Conservation (phyloP, 345 rosid species). For the Dipteronia dyeriana region DNA sequence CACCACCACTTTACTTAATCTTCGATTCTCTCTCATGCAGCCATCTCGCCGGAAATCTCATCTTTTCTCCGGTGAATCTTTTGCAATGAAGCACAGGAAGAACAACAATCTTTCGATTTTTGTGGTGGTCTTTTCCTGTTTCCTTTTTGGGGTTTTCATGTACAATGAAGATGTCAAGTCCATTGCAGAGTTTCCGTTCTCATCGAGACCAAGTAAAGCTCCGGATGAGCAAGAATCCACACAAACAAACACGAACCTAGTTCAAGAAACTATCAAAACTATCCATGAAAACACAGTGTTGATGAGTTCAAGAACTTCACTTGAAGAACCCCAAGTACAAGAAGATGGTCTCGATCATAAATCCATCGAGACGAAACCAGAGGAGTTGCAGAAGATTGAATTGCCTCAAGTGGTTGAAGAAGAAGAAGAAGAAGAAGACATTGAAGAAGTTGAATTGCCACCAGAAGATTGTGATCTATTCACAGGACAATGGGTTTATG, state of each 20-base stretch:
- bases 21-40: constrained; percentile 42
- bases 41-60: constrained; percentile 40
- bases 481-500: constrained; percentile 81
- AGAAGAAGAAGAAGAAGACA: constrained; percentile 41
- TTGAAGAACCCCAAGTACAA: constrained; percentile 32
- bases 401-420: constrained; percentile 7
- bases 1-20: constrained; percentile 1
- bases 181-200: constrained; percentile 74
- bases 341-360: constrained; percentile 18
- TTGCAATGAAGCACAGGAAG: constrained; percentile 68
- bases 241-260: constrained; percentile 17
- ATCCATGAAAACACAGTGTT: constrained; percentile 18
- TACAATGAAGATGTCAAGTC: constrained; percentile 73
- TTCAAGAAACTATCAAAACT: constrained; percentile 43
- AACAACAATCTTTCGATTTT: constrained; percentile 66
- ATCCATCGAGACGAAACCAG: constrained; percentile 29
- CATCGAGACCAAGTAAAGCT: constrained; percentile 35
- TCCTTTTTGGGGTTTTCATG: constrained; percentile 67
- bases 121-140: constrained; percentile 50
- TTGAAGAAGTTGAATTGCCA: constrained; percentile 65
- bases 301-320: constrained; percentile 36
- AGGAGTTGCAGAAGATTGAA: constrained; percentile 33
- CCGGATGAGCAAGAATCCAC: neutral
- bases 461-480: constrained; percentile 84
- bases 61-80: constrained; percentile 36